Base-by-base conservation (phyloP, 2,329 filamentous ascomycete genomes). In the Ampelomyces quisqualis region DNA sequence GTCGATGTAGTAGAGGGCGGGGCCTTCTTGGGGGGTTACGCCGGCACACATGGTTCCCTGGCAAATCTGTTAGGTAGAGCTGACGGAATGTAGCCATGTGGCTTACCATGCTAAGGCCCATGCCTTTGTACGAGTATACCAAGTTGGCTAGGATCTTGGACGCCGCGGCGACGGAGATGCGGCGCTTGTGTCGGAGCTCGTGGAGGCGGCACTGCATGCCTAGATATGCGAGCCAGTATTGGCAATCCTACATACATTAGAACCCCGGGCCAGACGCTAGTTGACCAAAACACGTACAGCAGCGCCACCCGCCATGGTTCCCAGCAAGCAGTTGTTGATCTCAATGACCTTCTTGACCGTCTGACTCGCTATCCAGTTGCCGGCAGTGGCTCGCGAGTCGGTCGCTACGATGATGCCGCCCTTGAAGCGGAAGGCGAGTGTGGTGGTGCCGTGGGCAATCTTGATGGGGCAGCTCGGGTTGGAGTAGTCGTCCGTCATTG, bases 281-380 rank as follows among this genome's bases (percentile, higher is more conserved):
- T 14, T 13, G 2, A 11, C 20, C 5, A 14, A 27, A 14, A 7
- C 34, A 41, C 80, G 68, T 74, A 85, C 82, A 71, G 93, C 93
- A 66, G 93, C 93, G 74, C 93, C 93, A 72, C 93, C 93, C 51
- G 93, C 93, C 91, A 98, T 95, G 58, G 93, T 98, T 54, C 93
- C 93, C 64, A 98, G 75, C 72, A 98, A 79, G 72, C 85, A 86
- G 73, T 79, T 88, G 77, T 95, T 95, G 78, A 95, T 95, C 79
- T 95, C 90, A 67, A 98, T 97, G 58, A 98, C 93, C 80, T 98
- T 98, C 84, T 98, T 98, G 67, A 98, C 93, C 38, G 93, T 98
- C 79, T 98, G 93, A 74, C 88, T 95, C 55, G 93, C 93, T 73
- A 98, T 98, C 93, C 93, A 98, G 81, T 93, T 94, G 64, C 93